These are phyloP conservation scores for Talaromyces atroroseus DNA, from an alignment of 2,329 filamentous ascomycete genomes.

Conservation along the genomic window DNA sequence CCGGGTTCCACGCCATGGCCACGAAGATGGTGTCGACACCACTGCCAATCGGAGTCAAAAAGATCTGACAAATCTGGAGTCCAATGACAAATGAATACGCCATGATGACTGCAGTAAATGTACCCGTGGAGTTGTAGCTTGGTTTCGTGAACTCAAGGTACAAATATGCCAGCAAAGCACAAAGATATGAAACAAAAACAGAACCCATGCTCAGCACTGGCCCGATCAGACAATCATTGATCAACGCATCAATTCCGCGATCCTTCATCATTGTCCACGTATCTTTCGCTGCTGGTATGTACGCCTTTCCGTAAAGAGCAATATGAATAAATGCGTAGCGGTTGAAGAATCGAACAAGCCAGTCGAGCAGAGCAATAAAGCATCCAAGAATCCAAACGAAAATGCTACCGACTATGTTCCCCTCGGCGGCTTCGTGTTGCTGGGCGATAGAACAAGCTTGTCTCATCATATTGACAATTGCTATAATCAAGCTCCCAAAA, in stretches of 20 bases:
- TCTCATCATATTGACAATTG: conserved; percentile 77
- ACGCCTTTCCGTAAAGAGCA: conserved; percentile 84
- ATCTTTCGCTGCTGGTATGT: conserved; percentile 79
- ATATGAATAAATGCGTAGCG: conserved; percentile 91
- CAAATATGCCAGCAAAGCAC: conserved; percentile 75
- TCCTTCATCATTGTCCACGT: conserved; percentile 90
- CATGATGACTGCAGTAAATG: conserved; percentile 70
- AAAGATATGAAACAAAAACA: conserved; percentile 77
- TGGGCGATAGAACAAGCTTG: conserved; percentile 77
- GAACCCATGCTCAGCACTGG: conserved; percentile 70
- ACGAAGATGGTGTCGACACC: conserved; percentile 94
- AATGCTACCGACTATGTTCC: conserved; percentile 62
- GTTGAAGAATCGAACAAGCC: conserved; percentile 84
- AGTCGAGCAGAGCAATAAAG: conserved; percentile 70
- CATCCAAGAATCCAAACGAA: conserved; percentile 72
- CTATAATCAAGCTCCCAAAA: conserved; percentile 77
- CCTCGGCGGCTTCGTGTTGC: conserved; percentile 57
- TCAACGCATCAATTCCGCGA: conserved; percentile 80
- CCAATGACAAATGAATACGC: conserved; percentile 87
- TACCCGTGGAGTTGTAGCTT: conserved; percentile 62
- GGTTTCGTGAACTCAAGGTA: conserved; percentile 80
- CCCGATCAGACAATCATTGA: conserved; percentile 80
- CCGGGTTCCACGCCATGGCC: conserved; percentile 60
- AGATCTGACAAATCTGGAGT: conserved; percentile 81
- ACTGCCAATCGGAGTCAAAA: conserved; percentile 79